Evolutionary conservation across 2,329 filamentous ascomycete genomes (phyloP), one percentile per base, ranked within the genome.

Genomic region (Ophiognomonia clavigignenti-juglandacearum): DNA sequence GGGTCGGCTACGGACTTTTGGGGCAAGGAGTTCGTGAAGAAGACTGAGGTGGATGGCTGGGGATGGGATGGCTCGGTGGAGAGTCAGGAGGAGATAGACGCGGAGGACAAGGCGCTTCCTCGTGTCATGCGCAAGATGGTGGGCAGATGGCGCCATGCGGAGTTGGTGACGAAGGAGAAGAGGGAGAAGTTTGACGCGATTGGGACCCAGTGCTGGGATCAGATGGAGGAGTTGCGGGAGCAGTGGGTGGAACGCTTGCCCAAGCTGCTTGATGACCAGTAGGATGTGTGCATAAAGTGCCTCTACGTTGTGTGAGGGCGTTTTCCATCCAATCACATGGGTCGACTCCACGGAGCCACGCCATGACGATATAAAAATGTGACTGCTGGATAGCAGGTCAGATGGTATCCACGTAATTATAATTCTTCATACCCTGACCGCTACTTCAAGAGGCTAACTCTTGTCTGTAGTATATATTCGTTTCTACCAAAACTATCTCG

Each of bases 21-120:
- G 45, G 82, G 85, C 0, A 67, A 73, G 18, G 75, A 78, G 50
- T 70, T 75, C 32, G 79, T 88, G 5, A 85, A 84, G 65, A 80
- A 81, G 58, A 95, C 90, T 1, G 88, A 96, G 64, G 84, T 95
- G 3, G 82, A 88, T 36, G 88, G 89, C 7, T 96, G 91, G 90
- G 91, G 89, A 0, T 85, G 82, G 65, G 71, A 80, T 53, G 83
- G 85, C 46, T 69, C 65, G 9, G 69, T 74, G n/a, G 73, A 74
- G 53, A 64, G 69, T 26, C 72, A 72, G 53, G 68, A 72, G 31
- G 66, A 68, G 36, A 55, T 68, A 7, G 66, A 68, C 2, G 65
- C 65, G 41, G 56, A 63, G 59, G 66, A 65, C 36, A 56, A 62
- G 59, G 57, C 56, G 0, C 65, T 70, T 34, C 58, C 67, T 37